phyloP scores from a whole-genome alignment of 1,284 basidiomycete species.

The Cryptococcus sp. region DNA sequence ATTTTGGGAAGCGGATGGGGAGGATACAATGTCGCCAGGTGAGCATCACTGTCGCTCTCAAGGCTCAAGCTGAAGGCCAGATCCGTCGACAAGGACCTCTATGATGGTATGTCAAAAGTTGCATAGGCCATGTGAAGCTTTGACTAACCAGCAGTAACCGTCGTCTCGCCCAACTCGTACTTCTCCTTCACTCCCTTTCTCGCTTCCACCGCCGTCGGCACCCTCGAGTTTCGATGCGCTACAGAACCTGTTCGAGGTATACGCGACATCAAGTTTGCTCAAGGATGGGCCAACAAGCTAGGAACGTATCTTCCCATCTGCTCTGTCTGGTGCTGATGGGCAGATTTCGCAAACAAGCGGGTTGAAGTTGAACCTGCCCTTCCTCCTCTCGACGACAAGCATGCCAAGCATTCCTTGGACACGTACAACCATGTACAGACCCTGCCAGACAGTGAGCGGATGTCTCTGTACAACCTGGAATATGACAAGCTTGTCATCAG shows the following conservation, averaged over 20 bases:
- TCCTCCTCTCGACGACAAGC: conserved; percentile 8
- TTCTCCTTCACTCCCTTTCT: conserved; percentile 80
- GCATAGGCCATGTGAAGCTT: conserved; percentile 5
- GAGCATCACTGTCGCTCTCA: conserved; percentile 4
- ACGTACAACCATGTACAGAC: conserved; percentile 8
- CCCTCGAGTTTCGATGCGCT: conserved; percentile 71
- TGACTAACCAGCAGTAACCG: conserved; percentile 49
- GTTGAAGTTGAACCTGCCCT: conserved; percentile 47
- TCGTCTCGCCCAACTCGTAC: conserved; percentile 68
- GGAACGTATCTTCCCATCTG: conserved; percentile 17
- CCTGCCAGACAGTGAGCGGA: conserved; percentile 10
- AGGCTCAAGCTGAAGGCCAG: conserved; percentile 13
- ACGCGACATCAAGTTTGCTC: conserved; percentile 33
- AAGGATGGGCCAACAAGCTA: conserved; percentile 48
- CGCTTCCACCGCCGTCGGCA: conserved; percentile 71
- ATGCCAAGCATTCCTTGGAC: not conserved
- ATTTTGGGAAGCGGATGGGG: conserved; percentile 81
- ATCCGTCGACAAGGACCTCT: conserved; percentile 37
- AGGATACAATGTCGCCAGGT: conserved; percentile 60
- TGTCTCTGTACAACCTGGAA: conserved; percentile 51
- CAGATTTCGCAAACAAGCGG: conserved; percentile 60
- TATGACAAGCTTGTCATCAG: conserved; percentile 81
- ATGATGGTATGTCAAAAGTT: conserved; percentile 26
- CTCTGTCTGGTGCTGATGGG: too few species aligned
- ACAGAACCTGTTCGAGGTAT: conserved; percentile 64